Percentiles rank a stretch among this genome's conserved stretches.
These are phyloP conservation scores for Arachnomyces sp. DNA, from an alignment of 2,329 filamentous ascomycete genomes.

Conservation along the genomic window DNA sequence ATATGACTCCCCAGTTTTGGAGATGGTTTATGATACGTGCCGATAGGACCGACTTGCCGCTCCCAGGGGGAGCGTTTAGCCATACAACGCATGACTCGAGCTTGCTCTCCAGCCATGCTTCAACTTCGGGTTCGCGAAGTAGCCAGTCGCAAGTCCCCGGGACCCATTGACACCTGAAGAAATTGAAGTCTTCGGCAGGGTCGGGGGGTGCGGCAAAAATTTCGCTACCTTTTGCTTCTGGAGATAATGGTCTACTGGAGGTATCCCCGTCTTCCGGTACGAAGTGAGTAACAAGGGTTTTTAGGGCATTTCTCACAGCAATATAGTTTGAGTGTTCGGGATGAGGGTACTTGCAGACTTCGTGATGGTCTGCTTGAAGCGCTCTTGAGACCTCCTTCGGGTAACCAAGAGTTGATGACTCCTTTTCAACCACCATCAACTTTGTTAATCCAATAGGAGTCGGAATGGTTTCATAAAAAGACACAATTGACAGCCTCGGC, in stretches of 20 bases:
- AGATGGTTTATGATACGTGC: slow-evolving; percentile 20
- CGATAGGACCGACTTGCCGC: slow-evolving; percentile 27
- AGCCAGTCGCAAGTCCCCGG: too few relatives aligned
- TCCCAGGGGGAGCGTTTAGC: slow-evolving; percentile 20
- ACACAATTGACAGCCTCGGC: slow-evolving; percentile 11
- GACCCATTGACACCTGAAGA: slow-evolving; percentile 6
- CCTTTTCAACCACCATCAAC: slow-evolving; percentile 34
- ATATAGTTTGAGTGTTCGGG: slow-evolving; percentile 30
- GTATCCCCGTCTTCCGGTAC: too few relatives aligned
- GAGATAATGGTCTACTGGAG: too few relatives aligned
- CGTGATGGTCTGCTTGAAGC: slow-evolving; percentile 35
- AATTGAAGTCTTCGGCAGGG: slow-evolving; percentile 9
- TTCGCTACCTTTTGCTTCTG: too few relatives aligned
- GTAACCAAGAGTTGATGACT: slow-evolving; percentile 38
- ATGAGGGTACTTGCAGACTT: slow-evolving; percentile 33
- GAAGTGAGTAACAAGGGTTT: too few relatives aligned
- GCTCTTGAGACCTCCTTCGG: slow-evolving; percentile 30
- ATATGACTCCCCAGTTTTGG: slow-evolving; percentile 6
- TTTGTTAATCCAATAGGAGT: slow-evolving; percentile 13
- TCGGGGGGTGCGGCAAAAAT: too few relatives aligned
- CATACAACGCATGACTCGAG: slow-evolving; percentile 18
- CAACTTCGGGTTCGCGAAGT: slow-evolving; percentile 5
- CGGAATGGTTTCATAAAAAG: slow-evolving; percentile 13
- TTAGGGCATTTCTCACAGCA: slow-evolving; percentile 7
- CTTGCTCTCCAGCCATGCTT: slow-evolving; percentile 5